Evolutionary conservation across 768 basidiomycete species (phyloP), one percentile per base, ranked within the genome.

Genomic region (Mycena pura): DNA sequence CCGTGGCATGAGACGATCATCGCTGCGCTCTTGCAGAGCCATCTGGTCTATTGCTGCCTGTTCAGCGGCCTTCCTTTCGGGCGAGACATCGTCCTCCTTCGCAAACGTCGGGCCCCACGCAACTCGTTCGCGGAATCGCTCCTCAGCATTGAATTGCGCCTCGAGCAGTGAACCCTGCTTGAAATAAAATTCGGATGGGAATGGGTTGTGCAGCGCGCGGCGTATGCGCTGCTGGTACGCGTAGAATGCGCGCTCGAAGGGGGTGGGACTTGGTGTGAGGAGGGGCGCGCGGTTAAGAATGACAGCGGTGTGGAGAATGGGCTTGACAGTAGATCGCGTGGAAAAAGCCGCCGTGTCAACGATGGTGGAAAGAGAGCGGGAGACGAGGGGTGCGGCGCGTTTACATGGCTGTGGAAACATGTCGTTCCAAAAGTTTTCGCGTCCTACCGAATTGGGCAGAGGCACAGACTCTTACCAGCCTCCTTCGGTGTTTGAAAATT

Each of bases 161-260:
- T 95, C 90, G 28, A 95, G 84, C 15, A 92, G 80, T 0, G 95
- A 92, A 9, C 95, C 95, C 48, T 88, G 88, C 76, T 95, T 95
- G 83, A 96, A 96, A 78, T 96, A 98, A 76, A 96, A 94, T 45
- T 95, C 89, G 58, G 86, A 81, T 17, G 95, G 92, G 73, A 94
- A 89, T 1, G 95, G 95, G 67, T 93, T 93, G 72, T 90, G 90
- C 46, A 98, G 78, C 3, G 95, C 90, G 65, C 92, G 89, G 69
- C 88, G 85, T 70, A 98, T 85, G 40, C 92, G 88, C 9, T 85
- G 80, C 72, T 94, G 91, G 81, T 96, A 96, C 52, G 84, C 80
- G 74, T 92, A 89, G 75, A 91, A 95, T 13, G 92, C 87, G 65
- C 81, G 78, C 75, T 96, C 93, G 68, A 96, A 91, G 1, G 82